These are phyloP conservation scores for Hericium coralloides DNA, from an alignment of 768 basidiomycete genomes.

Conservation along the genomic window DNA sequence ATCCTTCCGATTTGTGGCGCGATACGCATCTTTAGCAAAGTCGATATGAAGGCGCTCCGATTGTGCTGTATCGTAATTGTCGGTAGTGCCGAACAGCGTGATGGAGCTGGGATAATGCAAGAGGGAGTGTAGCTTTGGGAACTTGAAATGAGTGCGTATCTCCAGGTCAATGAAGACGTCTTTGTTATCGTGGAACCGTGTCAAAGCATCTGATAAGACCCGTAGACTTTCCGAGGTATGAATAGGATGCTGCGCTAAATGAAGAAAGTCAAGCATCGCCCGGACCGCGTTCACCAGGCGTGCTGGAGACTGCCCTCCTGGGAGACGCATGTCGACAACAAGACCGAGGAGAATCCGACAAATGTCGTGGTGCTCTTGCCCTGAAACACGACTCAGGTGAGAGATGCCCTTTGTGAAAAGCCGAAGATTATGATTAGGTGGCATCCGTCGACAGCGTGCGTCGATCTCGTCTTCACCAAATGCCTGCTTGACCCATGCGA, in stretches of 20 bases:
- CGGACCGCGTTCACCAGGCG: constrained; percentile 13
- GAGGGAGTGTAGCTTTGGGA: constrained; percentile 17
- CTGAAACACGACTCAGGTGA: constrained; percentile 11
- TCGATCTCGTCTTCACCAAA: constrained; percentile 14
- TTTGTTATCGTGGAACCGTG: constrained; percentile 17
- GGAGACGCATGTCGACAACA: constrained; percentile 12
- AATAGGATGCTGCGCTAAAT: constrained; percentile 15
- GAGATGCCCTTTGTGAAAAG: constrained; percentile 18
- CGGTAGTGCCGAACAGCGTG: constrained; percentile 55
- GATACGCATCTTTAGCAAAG: constrained; percentile 1
- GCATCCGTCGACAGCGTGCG: constrained; percentile 12
- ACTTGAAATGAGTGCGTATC: constrained; percentile 12
- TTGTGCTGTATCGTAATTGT: constrained; percentile 13
- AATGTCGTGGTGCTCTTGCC: constrained; percentile 19
- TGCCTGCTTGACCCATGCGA: constrained; percentile 15
- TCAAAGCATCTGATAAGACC: constrained; percentile 6
- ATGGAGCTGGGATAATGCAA: constrained; percentile 14
- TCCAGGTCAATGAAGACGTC: constrained; percentile 16
- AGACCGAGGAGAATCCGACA: constrained; percentile 16
- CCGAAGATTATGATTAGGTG: constrained; percentile 16
- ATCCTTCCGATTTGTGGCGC: constrained; percentile 2
- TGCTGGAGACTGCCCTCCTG: background rate
- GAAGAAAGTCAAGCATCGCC: constrained; percentile 19
- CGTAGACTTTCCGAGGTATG: constrained; percentile 12
- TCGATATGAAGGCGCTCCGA: constrained; percentile 12